Base-by-base conservation (phyloP, 2,329 filamentous ascomycete genomes). In the Fusarium succisae region DNA sequence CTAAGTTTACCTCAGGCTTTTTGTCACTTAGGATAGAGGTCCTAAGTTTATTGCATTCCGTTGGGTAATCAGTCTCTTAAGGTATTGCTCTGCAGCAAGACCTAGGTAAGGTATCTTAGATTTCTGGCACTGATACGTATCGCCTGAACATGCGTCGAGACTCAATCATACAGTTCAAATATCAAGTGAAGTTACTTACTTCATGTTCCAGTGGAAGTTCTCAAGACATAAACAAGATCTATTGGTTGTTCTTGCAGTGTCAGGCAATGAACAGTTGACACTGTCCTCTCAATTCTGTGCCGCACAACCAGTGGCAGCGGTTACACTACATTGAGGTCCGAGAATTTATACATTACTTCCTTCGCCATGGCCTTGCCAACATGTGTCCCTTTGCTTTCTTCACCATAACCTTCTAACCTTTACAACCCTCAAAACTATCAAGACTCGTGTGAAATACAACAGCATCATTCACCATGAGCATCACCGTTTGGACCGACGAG, bases 401-500 rank as follows among this genome's bases (percentile, higher is more conserved):
- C 20, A 28, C 24, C 41, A 11, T 38, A 17, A 11, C 17, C 44
- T 20, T 45, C 43, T 26, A 45, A 18, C 8, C 26, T 55, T 48
- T 13, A 17, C 15, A 50, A 6, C 6, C 9, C 51, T 24, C 54
- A 26, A 37, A 28, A 28, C 51, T 28, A 18, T 43, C 20, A n/a
- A 55, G 26, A 15, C 20, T 20, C 26, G 20, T 55, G 28, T 15
- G 26, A 28, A 50, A 26, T 15, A 53, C 17, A 9, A 39, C 32
- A 48, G 10, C 6, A 51, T 11, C 13, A 39, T 22, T 11, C 28
- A 9, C 24, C 20, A 51, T 26, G 28, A 50, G 18, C 48, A 20
- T 37, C 13, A 20, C 44, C 24, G 44, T 32, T 44, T 80, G 79
- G 79, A 75, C 66, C 5, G 38, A 53, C 2, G 72, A 73, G 9